phyloP scores from a whole-genome alignment of 2,329 filamentous ascomycete genomes.

The Cadophora gregata region DNA sequence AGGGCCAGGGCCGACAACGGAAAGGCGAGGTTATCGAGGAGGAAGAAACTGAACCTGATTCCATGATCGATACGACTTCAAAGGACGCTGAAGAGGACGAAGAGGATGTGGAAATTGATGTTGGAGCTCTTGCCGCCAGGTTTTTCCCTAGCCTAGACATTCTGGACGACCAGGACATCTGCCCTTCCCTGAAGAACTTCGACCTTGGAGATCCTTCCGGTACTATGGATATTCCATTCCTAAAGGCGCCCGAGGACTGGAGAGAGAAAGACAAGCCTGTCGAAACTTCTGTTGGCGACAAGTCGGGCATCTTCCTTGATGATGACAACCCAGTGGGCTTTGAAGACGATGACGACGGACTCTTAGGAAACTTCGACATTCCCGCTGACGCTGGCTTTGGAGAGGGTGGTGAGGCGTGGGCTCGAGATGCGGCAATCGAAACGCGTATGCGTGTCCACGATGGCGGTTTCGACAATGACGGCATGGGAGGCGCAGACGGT shows the following conservation, averaged over 20 bases:
- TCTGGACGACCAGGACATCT: slow-evolving; percentile 88
- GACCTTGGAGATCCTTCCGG: slow-evolving; percentile 87
- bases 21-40: slow-evolving; percentile 70
- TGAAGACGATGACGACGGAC: slow-evolving; percentile 76
- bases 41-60: slow-evolving; percentile 48
- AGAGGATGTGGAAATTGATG: slow-evolving; percentile 77
- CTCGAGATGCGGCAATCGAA: slow-evolving; percentile 83
- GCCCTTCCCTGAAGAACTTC: slow-evolving; percentile 92
- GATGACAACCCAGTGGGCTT: slow-evolving; percentile 86
- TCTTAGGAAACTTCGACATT: slow-evolving; percentile 72
- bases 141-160: slow-evolving; percentile 84
- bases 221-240: slow-evolving; percentile 86
- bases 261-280: slow-evolving; percentile 68
- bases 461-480: slow-evolving; percentile 60
- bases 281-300: slow-evolving; percentile 62
- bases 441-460: slow-evolving; percentile 84
- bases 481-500: slow-evolving; percentile 57
- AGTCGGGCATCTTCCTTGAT: slow-evolving; percentile 83
- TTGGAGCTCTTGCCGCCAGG: slow-evolving; percentile 72
- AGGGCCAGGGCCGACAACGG: slow-evolving; percentile 39
- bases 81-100: slow-evolving; percentile 54
- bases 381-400: slow-evolving; percentile 81
- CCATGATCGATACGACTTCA: slow-evolving; percentile 44
- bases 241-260: slow-evolving; percentile 90
- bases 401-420: slow-evolving; percentile 96